Evolutionary conservation across 805 yeast genomes (phyloP), one percentile per base, ranked within the genome.

Genomic region (Ogataea saltuana): DNA sequence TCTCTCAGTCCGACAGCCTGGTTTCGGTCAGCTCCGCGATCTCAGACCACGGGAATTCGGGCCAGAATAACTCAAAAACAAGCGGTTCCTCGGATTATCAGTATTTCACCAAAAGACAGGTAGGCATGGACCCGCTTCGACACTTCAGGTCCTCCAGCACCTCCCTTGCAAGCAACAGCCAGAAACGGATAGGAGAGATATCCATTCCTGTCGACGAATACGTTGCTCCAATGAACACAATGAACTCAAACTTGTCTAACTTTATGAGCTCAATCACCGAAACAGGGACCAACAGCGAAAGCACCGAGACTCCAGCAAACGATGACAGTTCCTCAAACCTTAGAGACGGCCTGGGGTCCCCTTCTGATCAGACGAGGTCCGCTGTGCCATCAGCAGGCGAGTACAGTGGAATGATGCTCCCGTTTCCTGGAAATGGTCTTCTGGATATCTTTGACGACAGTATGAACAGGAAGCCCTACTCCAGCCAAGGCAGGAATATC

Each of bases 151-250:
- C 64, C 1, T 38, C 58, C 17, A 30, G 56, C 15, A 27, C 48
- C 9, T 48, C 41, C 21, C 35, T 33, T 10, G 38, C 44, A n/a
- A 30, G 44, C 10, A 25, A 45, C 5, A 32, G 39, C 26, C 50
- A 47, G 17, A 58, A 51, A 36, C 53, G 64, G 29, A 38, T 56
- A 2, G 68, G 68, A 9, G 69, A 64, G 45, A 64, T 64, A 4
- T 39, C 59, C 2, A 45, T 64, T 4, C 65, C 69, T 3, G 53
- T 64, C 20, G 67, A 65, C 37, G 70, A 66, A 41, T 66, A 61
- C 41, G 62, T 65, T 13, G 65, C 63, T 22, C 70, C 70, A 10
- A 39, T 65, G 42, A 62, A 64, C 41, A 58, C 65, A 19, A 65
- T 65, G 69, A 64, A 62, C 40, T 54, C 50, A 9, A 58, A 65